phyloP scores from a whole-genome alignment of 2,329 filamentous ascomycete genomes.

The Alternaria metachromatica region DNA sequence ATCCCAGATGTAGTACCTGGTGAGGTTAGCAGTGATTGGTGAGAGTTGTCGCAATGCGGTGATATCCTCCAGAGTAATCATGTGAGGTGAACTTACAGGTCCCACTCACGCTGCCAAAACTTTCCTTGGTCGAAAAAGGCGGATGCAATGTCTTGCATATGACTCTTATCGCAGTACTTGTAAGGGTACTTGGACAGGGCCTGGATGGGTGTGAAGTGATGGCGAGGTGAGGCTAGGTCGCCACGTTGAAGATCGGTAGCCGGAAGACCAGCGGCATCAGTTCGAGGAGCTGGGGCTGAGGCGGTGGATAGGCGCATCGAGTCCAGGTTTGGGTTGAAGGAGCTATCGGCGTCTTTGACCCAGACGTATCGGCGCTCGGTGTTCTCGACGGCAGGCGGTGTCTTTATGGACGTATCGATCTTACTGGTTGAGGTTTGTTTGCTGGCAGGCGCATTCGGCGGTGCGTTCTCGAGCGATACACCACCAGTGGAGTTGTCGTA shows the following conservation, averaged over 20 bases:
- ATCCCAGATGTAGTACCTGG: slow-evolving; percentile 70
- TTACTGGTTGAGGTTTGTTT: slow-evolving; percentile 12
- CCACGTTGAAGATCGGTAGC: slow-evolving; percentile 30
- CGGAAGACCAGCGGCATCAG: slow-evolving; percentile 17
- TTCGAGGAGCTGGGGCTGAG: neutral
- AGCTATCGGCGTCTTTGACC: slow-evolving; percentile 27
- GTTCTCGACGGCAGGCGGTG: slow-evolving; percentile 5
- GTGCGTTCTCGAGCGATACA: slow-evolving; percentile 21
- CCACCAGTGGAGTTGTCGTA: slow-evolving; percentile 29
- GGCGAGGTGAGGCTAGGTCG: slow-evolving; percentile 39
- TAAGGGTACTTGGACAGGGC: slow-evolving; percentile 66
- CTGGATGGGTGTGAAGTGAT: slow-evolving; percentile 52
- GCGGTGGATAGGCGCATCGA: slow-evolving; percentile 13
- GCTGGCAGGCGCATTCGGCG: neutral
- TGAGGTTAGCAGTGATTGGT: neutral
- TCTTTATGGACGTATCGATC: neutral
- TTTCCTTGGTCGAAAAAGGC: slow-evolving; percentile 65
- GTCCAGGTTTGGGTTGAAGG: slow-evolving; percentile 31
- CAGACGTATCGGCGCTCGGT: slow-evolving; percentile 31
- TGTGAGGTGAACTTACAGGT: slow-evolving; percentile 69
- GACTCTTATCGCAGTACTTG: slow-evolving; percentile 61
- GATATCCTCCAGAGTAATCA: neutral
- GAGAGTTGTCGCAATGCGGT: slow-evolving; percentile 3
- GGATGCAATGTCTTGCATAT: slow-evolving; percentile 58
- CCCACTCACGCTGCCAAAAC: slow-evolving; percentile 70